phyloP scores from a whole-genome alignment of 2,329 filamentous ascomycete genomes.

The Neurospora sp. region DNA sequence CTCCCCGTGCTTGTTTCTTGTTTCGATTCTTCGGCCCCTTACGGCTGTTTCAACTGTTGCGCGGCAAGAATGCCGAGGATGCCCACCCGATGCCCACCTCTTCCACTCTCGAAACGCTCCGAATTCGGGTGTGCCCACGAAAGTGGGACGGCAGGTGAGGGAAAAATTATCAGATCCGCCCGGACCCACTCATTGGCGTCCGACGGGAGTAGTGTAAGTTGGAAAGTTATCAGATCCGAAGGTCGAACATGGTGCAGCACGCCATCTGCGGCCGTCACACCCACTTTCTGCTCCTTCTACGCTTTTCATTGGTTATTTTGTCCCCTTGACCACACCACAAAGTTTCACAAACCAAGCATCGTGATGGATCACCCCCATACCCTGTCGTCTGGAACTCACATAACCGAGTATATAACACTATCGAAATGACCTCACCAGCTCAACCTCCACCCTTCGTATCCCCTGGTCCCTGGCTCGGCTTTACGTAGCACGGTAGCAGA shows the following conservation, averaged over 20 bases:
- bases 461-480: background rate
- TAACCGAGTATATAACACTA: background rate
- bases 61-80: background rate
- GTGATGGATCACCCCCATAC: background rate
- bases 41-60: background rate
- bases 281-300: background rate
- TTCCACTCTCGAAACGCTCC: conserved; percentile 9
- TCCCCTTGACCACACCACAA: conserved; percentile 1
- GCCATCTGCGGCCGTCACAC: conserved; percentile 6
- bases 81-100: background rate
- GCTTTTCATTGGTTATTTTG: conserved; percentile 8
- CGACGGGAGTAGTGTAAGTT: conserved; percentile 3
- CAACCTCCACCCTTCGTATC: background rate
- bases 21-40: background rate
- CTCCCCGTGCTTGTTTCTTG: background rate
- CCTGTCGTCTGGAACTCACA: background rate
- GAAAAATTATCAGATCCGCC: conserved; percentile 22
- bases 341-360: background rate
- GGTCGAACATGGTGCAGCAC: conserved; percentile 3
- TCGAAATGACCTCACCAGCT: background rate
- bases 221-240: conserved; percentile 25
- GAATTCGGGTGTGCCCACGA: conserved; percentile 14
- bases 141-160: background rate
- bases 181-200: conserved; percentile 9
- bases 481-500: background rate